Evolutionary conservation across 2,329 filamentous ascomycete species (phyloP).

Genomic region (Sphaerulina vaccinii): DNA sequence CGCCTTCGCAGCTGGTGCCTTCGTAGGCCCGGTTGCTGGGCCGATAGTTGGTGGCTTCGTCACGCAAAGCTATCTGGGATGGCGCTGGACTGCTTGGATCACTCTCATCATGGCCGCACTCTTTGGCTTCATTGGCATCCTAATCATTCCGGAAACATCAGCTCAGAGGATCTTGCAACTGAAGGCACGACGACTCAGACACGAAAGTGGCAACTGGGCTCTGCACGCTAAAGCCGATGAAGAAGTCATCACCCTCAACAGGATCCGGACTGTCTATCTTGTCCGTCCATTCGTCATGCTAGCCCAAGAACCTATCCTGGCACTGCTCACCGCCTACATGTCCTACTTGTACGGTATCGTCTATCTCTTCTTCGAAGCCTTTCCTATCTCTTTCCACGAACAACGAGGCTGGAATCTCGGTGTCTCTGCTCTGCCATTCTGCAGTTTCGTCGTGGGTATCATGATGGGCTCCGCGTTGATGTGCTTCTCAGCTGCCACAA

Average conservation of each 20-base stretch:
- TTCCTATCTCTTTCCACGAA: constrained; percentile 54
- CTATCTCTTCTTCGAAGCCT: constrained; percentile 35
- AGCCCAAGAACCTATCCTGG: constrained; percentile 48
- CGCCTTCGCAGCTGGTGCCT: constrained; percentile 64
- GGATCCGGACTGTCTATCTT: constrained; percentile 44
- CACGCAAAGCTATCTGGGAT: constrained; percentile 42
- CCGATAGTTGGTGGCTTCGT: constrained; percentile 53
- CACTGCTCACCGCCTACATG: constrained; percentile 41
- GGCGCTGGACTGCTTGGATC: constrained; percentile 46
- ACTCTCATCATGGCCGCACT: constrained; percentile 42
- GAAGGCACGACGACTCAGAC: constrained; percentile 34
- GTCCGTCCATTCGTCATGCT: constrained; percentile 46
- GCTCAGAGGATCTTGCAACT: constrained; percentile 48
- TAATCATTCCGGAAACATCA: constrained; percentile 56
- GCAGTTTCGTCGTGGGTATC: constrained; percentile 66
- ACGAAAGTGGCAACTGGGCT: constrained; percentile 39
- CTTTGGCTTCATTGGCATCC: constrained; percentile 42
- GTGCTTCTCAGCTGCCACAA: constrained; percentile 42
- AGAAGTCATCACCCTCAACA: constrained; percentile 41
- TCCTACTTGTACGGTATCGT: constrained; percentile 24
- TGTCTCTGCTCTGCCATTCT: constrained; percentile 73
- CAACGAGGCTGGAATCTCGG: constrained; percentile 73
- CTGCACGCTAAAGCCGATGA: constrained; percentile 43
- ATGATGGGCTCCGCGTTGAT: constrained; percentile 48
- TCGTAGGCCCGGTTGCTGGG: constrained; percentile 60